Evolutionary conservation across 1,284 basidiomycete species (phyloP), one percentile per base, ranked within the genome.

Genomic region (Hymenochaete sp.): DNA sequence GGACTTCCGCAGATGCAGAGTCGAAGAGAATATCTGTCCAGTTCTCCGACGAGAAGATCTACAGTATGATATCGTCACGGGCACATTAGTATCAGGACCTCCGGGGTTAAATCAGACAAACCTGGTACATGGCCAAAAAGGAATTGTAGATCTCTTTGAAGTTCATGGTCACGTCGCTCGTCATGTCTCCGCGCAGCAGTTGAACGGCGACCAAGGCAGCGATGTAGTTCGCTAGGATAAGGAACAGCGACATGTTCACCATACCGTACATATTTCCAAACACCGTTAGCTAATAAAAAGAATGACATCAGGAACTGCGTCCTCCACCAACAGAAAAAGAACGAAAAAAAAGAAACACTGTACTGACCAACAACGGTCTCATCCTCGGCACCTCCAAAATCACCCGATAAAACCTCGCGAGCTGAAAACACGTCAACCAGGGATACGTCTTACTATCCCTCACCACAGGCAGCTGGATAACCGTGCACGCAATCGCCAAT

Each of bases 241-340:
- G 72, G 70, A 98, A 98, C 29, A 95, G 63, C 11, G 89, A 79
- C 91, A 97, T 97, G 72, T 98, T 98, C 25, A 78, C 71, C 27
- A 98, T 69, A 66, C 91, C 93, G 51, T 83, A 83, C 68, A 97
- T 81, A 61, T 92, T 93, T 21, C 93, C 93, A 54, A 97, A 92
- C 1, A 97, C 86, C 1, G 85, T 82, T 5, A 84, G 67, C 89
- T 92, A 54, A 0, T 44, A 37, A 14, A 24, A 51, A 36, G 55
- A 53, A 41, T 57, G 26, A 53, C 18, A 48, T 37, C 21, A 51
- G 22, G 32, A 22, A 49, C 16, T 2, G 16, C 19, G 24, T 45
- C 18, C 16, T 37, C n/a, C 14, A 31, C 24, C 10, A 51, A 28
- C 42, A 41, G 11, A 37, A 38, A 47, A 19, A 8, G 13, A 9